Evolutionary conservation across 2,329 filamentous ascomycete genomes (phyloP).

Genomic region (Periglandula ipomoeae): DNA sequence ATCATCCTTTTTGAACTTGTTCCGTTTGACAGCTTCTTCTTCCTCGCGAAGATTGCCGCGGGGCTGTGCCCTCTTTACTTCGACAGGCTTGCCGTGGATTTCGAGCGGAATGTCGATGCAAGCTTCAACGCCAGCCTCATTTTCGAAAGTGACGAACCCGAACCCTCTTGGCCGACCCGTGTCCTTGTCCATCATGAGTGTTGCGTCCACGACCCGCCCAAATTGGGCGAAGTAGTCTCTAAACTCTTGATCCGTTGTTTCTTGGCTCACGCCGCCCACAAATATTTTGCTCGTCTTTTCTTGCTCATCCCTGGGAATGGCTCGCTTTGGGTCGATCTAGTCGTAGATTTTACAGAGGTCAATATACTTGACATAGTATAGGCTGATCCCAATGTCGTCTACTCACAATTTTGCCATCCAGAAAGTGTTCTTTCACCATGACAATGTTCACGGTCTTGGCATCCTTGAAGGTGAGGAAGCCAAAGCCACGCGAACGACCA

Average conservation of each 20-base stretch:
- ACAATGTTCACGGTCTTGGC: slow-evolving; percentile 97
- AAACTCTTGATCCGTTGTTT: slow-evolving; percentile 93
- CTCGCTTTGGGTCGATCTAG: slow-evolving; percentile 97
- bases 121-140: slow-evolving; percentile 85
- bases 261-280: slow-evolving; percentile 93
- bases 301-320: slow-evolving; percentile 94
- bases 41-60: slow-evolving; percentile 90
- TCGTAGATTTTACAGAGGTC: background rate
- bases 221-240: slow-evolving; percentile 96
- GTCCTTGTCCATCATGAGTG: slow-evolving; percentile 99
- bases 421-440: slow-evolving; percentile 98
- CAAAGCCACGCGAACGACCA: slow-evolving; percentile 89
- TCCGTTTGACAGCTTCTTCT: slow-evolving; percentile 59
- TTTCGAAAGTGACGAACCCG: slow-evolving; percentile 97
- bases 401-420: slow-evolving; percentile 95
- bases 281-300: slow-evolving; percentile 99
- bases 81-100: slow-evolving; percentile 92
- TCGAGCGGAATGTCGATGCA: slow-evolving; percentile 78
- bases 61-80: slow-evolving; percentile 96
- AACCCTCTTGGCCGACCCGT: slow-evolving; percentile 95
- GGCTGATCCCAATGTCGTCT: no score
- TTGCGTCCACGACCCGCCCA: slow-evolving; percentile 91
- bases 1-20: slow-evolving; percentile 49
- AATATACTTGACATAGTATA: no score
- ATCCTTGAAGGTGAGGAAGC: slow-evolving; percentile 96